Base-by-base conservation (phyloP, 1,284 basidiomycete genomes). In the Macrocystidia cucumis region DNA sequence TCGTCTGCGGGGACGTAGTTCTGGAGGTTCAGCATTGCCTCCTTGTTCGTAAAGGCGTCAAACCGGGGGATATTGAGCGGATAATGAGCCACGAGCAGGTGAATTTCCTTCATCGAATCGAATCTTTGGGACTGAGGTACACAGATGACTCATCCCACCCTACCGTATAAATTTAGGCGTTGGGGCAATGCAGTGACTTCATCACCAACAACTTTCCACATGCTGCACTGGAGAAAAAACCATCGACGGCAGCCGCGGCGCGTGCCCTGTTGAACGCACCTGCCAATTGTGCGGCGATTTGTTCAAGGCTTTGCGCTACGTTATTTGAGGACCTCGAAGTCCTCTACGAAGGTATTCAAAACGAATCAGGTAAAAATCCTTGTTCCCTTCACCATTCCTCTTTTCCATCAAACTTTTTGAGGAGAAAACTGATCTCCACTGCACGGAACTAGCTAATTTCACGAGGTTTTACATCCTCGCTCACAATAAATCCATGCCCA, bases 21-120 rank as follows among this genome's bases (percentile, higher is more conserved):
- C 57, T 85, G 3, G 57, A 63, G 31, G 66, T 88, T n/a, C 67
- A 75, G 35, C 84, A 88, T 45, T 81, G 75, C 53, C 62, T 88
- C 23, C 55, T 86, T 17, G 72, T 67, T 16, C 69, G 67, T 32
- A 55, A 55, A 27, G 84, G 81, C 6, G 67, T 72, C 24, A 59
- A 64, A 41, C 43, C 74, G 12, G 53, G 63, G 32, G 59, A 76
- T 34, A 65, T 85, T 12, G 59, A 64, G 37, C 59, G 56, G 35
- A 64, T 87, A 8, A 48, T 83, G 44, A 87, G 84, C 55, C 83
- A 87, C 44, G 84, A 86, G 50, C 84, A 87, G 62, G 83, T 81
- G 35, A 35, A 60, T 50, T 29, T 18, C 12, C 22, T 30, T 25
- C 20, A 21, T 12, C n/a, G n/a, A n/a, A n/a, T n/a, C n/a, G n/a